Percentiles rank a stretch among this genome's conserved stretches.
These are phyloP conservation scores for Naumovozyma dairenensis DNA, from an alignment of 805 yeast genomes.

Conservation along the genomic window DNA sequence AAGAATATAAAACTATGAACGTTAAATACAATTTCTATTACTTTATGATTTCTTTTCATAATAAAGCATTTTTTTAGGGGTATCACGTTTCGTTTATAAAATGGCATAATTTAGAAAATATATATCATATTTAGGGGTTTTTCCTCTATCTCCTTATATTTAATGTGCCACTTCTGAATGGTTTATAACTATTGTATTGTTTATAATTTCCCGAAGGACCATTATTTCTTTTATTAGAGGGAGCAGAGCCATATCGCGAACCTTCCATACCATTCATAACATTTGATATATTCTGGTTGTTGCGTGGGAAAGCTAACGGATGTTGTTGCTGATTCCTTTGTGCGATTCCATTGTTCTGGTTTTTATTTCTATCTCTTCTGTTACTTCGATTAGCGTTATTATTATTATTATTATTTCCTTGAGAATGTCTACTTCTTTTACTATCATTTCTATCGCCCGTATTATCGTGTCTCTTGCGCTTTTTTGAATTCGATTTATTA, in stretches of 20 bases:
- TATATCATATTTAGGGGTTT: too few relatives aligned
- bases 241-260: slow-evolving; percentile 13
- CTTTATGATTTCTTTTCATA: too few relatives aligned
- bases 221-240: slow-evolving; percentile 1
- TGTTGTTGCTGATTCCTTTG: too few relatives aligned
- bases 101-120: too few relatives aligned
- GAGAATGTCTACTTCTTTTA: slow-evolving; percentile 9
- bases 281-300: slow-evolving; percentile 8
- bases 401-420: slow-evolving; percentile 16
- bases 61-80: too few relatives aligned
- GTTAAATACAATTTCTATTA: too few relatives aligned
- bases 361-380: slow-evolving; percentile 6
- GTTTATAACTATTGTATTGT: slow-evolving; percentile 15
- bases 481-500: slow-evolving; percentile 9
- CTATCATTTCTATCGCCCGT: too few relatives aligned
- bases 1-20: too few relatives aligned
- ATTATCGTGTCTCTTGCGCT: slow-evolving; percentile 17
- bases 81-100: too few relatives aligned
- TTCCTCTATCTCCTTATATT: too few relatives aligned
- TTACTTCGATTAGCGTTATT: slow-evolving; percentile 7
- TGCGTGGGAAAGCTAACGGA: slow-evolving; percentile 25
- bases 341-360: slow-evolving; percentile 9
- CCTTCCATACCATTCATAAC: slow-evolving; percentile 8
- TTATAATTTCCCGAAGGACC: slow-evolving; percentile 3
- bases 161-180: slow-evolving; percentile 20